Evolutionary conservation across 2,329 filamentous ascomycete species (phyloP), one percentile per base, ranked within the genome.

Genomic region (Penicillium sp.): DNA sequence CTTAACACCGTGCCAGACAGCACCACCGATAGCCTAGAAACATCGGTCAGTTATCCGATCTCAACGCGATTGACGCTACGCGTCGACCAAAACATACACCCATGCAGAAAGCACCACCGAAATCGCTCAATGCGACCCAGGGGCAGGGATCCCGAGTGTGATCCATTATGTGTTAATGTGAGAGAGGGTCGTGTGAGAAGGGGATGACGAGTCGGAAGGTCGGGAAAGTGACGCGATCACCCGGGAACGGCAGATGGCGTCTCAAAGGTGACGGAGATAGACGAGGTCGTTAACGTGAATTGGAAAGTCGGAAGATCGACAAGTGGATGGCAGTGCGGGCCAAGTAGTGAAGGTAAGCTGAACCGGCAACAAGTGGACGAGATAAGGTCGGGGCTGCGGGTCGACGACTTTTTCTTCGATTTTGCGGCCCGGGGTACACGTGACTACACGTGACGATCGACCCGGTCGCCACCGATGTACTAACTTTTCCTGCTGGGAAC

Each of bases 1-100:
- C 81, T 99, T 99, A 65, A 97, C 90, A 69, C 93, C 93, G 80
- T 97, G 93, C 93, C 93, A 97, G 75, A 97, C 89, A 70, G 91
- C 89, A 70, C 89, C 89, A 70, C 88, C 88, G 66, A 91, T 88
- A 61, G 87, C 87, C 87, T 90, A 67, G 53, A 57, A 1, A 45
- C 61, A 61, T 51, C 26, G 65, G 65, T 70, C 66, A 73, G 65
- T 69, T 67, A 35, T 64, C 70, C 57, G 71, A 49, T 52, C 46
- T 48, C 50, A 44, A 42, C 31, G 45, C 48, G 25, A 46, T 19
- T 35, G 19, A 25, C 19, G 42, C 45, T 47, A 55, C 21, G 49
- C 58, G 33, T 44, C 39, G 39, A 13, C 11, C 35, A 31, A 56
- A 27, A 82, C 90, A 65, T 90, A 95, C 92, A 69, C 93, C 93